Evolutionary conservation across 352 stramenopile species (phyloP).

Genomic region (Phytophthora nicotianae): DNA sequence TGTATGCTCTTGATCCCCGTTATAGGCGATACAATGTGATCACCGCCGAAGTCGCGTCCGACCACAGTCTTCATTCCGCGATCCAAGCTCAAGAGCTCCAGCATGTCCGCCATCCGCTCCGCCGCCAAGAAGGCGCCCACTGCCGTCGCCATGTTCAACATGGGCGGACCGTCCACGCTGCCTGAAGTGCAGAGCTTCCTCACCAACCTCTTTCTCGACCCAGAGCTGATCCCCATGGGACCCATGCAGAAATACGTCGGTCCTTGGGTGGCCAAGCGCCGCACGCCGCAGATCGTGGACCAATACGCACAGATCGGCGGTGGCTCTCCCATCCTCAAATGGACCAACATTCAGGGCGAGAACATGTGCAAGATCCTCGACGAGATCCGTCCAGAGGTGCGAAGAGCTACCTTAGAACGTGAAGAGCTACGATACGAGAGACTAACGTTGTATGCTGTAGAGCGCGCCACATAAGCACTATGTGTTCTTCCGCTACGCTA

Average conservation of each 20-base stretch:
- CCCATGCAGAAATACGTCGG: conserved; percentile 85
- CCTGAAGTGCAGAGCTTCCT: conserved; percentile 97
- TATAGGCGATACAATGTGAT: conserved; percentile 24
- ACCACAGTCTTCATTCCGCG: conserved; percentile 17
- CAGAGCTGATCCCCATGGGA: conserved; percentile 98
- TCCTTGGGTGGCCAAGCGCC: conserved; percentile 74
- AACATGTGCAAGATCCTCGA: conserved; percentile 91
- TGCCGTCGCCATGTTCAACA: conserved; percentile 95
- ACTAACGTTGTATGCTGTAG: conserved; percentile 38
- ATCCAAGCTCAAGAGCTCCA: conserved; percentile 3
- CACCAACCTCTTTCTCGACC: conserved; percentile 98
- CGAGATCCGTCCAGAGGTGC: conserved; percentile 80
- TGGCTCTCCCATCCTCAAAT: conserved; percentile 97
- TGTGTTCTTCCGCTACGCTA: conserved; percentile 98
- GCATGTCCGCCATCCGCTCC: conserved; percentile 30
- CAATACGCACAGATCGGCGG: conserved; percentile 98
- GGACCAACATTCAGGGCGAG: conserved; percentile 95
- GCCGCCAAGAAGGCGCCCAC: conserved; percentile 56
- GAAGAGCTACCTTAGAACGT: conserved; percentile 6
- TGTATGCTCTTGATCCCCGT: conserved; percentile 6
- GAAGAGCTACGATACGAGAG: neutral
- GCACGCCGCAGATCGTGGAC: conserved; percentile 94
- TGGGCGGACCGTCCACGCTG: conserved; percentile 95
- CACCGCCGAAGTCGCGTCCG: conserved; percentile 18
- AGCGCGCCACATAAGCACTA: conserved; percentile 94